Percentiles rank a stretch among this genome's conserved stretches.
Conservation (phyloP, 192 early-diverging fungal species). For the Radiomyces spectabilis region DNA sequence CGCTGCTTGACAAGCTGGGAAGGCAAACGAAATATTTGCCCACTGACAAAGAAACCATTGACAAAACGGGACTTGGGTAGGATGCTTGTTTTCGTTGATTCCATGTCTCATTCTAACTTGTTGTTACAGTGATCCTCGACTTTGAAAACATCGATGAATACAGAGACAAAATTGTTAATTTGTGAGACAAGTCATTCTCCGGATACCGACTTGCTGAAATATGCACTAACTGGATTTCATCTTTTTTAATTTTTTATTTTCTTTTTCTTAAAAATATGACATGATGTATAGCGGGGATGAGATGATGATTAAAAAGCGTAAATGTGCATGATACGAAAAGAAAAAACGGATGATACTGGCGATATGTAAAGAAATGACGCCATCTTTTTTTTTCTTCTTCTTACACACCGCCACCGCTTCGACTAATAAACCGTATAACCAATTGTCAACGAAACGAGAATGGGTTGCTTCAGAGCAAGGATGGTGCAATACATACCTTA, state of each 20-base stretch:
- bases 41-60: slow-evolving; percentile 85
- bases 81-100: neutral
- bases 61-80: slow-evolving; percentile 77
- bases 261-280: no score
- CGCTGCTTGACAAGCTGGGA: slow-evolving; percentile 72
- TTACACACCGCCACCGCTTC: no score
- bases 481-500: slow-evolving; percentile 2
- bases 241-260: no score
- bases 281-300: no score
- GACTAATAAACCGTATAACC: slow-evolving; percentile 9
- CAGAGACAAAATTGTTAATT: slow-evolving; percentile 19
- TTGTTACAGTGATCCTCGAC: slow-evolving; percentile 35
- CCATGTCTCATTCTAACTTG: neutral
- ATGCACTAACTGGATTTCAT: no score
- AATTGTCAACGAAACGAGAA: neutral
- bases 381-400: neutral
- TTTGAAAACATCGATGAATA: slow-evolving; percentile 72
- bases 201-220: neutral
- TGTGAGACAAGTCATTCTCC: neutral
- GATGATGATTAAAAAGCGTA: no score
- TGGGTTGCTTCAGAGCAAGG: neutral
- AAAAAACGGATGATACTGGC: no score
- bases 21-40: slow-evolving; percentile 75
- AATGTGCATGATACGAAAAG: no score
- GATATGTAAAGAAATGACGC: slow-evolving; percentile 1